Base-by-base conservation (phyloP, 1,139 yeast genomes). In the Oligophagozyma castellii region DNA sequence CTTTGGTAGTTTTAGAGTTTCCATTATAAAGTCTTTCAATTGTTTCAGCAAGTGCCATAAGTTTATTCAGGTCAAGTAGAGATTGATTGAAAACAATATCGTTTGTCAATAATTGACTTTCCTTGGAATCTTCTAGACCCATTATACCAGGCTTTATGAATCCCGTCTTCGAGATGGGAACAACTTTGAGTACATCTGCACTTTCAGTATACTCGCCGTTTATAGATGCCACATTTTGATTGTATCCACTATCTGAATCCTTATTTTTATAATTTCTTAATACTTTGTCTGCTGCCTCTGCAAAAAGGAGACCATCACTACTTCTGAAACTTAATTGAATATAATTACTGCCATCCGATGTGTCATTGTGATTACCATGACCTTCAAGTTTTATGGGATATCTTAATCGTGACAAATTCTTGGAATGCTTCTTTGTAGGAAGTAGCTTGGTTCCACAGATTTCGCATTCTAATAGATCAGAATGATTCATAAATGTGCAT, bases 401-500 rank as follows among this genome's bases (percentile, higher is more conserved):
- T 12, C 29, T 33, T 5, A 31, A 19, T 5, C 34, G 30, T 12
- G 25, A 24, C 12, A 15, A 2, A 19, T 34, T 22, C 10, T 10
- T 36, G 33, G 30, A 38, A 32, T 22, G 37, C 13, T 30, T 30
- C 24, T 51, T 43, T 4, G 52, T 45, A 3, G 57, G 45, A 2
- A 59, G 53, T 16, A 80, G 56, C 26, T 66, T 63, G 0, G 76
- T 61, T 0, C 94, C 95, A 56, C 96, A 89, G 49, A 89, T 67
- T 51, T 89, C 98, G 51, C 98, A 89, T 37, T 61, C 64, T 27
- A 65, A 58, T 61, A 89, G 58, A 3, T 80, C 70, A 0, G 86
- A 79, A 51, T 86, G 95, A 48, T 89, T 89, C 11, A 70, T 59
- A 45, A 86, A 89, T 0, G 96, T 89, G 45, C 96, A 89, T 26